These are phyloP conservation scores for Cyclanthera cordifolia DNA, from an alignment of 306 rosid genomes.

Conservation along the genomic window DNA sequence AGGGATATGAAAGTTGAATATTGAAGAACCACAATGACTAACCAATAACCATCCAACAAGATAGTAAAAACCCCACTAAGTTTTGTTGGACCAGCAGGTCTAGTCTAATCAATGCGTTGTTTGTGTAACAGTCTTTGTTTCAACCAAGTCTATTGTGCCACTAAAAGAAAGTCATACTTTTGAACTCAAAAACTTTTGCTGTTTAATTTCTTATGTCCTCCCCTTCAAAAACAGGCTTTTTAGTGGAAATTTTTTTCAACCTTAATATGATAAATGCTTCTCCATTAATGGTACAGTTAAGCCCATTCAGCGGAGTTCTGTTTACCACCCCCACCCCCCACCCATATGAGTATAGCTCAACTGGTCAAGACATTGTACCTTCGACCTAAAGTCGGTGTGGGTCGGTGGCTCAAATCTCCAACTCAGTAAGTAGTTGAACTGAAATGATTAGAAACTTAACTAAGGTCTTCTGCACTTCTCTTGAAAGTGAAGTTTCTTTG, in stretches of 20 bases:
- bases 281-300: neutral
- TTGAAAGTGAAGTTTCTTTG: no score
- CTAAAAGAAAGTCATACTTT: constrained; percentile 8
- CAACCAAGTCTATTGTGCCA: constrained; percentile 11
- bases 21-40: constrained; percentile 8
- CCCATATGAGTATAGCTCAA: neutral
- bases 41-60: constrained; percentile 10
- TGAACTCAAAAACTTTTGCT: constrained; percentile 1
- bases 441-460: no score
- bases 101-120: constrained; percentile 15
- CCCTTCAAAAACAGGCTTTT: constrained; percentile 3
- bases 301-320: neutral
- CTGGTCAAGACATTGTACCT: neutral
- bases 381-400: neutral
- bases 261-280: neutral
- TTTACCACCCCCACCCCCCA: neutral
- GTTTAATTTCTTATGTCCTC: constrained; percentile 7
- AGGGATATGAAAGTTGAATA: constrained; percentile 8
- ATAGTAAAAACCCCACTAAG: constrained; percentile 18
- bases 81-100: constrained; percentile 14
- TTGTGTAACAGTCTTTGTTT: constrained; percentile 8
- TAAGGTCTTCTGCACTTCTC: no score
- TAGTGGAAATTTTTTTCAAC: neutral
- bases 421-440: no score
- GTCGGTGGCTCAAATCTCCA: no score